Evolutionary conservation across 208 protist genomes (phyloP).

Genomic region (Trichomonas vaginalis): DNA sequence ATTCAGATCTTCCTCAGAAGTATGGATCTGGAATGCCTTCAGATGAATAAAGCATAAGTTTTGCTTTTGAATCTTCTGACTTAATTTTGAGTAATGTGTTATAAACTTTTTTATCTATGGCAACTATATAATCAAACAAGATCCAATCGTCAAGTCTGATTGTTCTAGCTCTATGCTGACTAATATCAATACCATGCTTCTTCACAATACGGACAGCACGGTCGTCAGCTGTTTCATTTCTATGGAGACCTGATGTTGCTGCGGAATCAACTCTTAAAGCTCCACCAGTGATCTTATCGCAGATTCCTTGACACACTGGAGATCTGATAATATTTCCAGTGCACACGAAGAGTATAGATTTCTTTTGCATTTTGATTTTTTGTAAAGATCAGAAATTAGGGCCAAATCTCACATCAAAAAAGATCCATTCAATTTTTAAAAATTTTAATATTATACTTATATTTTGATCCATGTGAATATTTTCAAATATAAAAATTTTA

Average conservation of each 20-base stretch:
- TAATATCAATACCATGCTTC: neutral
- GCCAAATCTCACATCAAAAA: no score
- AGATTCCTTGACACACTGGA: neutral
- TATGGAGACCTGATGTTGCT: neutral
- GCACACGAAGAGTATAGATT: neutral
- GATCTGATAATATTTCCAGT: neutral
- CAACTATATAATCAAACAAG: neutral
- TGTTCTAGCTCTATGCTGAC: neutral
- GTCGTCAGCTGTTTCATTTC: neutral
- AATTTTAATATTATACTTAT: no score
- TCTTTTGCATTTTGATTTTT: no score
- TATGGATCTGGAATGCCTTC: neutral
- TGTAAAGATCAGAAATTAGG: no score
- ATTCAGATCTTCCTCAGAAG: neutral
- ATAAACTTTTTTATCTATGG: neutral
- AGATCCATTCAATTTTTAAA: no score
- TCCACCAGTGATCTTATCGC: neutral
- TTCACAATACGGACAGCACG: neutral
- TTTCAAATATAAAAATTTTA: no score
- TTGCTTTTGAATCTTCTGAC: neutral
- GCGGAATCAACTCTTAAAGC: neutral
- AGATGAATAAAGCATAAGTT: neutral
- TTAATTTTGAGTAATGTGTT: neutral
- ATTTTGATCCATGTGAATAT: no score
- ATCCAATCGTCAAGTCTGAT: neutral